Percentiles rank a stretch among this genome's conserved stretches.
Conservation (phyloP, 495 filamentous ascomycete genomes). For the Pyrenula massariospora region DNA sequence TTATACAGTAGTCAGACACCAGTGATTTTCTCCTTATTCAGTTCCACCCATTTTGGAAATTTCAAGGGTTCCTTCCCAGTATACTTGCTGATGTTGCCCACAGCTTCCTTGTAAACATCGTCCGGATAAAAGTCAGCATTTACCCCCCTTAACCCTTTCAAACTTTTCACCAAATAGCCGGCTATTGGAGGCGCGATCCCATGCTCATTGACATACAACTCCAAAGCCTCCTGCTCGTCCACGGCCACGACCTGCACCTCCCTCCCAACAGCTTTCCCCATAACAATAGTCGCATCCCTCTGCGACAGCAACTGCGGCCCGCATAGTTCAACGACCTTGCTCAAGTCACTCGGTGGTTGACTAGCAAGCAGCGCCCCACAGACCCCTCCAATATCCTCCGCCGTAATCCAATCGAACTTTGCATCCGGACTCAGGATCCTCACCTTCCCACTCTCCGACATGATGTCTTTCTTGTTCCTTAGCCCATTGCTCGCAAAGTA, state of each 20-base stretch:
- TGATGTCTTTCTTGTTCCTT: background rate
- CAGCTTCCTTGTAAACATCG: background rate
- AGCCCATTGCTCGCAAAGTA: background rate
- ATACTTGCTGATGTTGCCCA: conserved; percentile 7
- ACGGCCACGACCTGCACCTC: conserved; percentile 4
- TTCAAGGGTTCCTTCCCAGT: conserved; percentile 19
- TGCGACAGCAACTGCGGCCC: background rate
- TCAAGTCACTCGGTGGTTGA: background rate
- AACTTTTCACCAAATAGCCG: conserved; percentile 1
- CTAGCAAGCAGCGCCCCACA: background rate
- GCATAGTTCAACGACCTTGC: background rate
- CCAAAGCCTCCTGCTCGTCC: conserved; percentile 2
- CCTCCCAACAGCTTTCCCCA: conserved; percentile 3
- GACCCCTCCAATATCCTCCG: background rate
- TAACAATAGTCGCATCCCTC: conserved; percentile 2
- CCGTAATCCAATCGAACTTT: background rate
- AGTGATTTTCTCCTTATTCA: conserved; percentile 1
- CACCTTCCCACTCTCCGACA: background rate
- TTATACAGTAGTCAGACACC: background rate
- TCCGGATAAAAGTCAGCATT: background rate
- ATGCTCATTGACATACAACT: background rate
- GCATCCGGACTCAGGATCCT: background rate
- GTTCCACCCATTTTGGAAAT: conserved; percentile 37
- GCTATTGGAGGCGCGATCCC: conserved; percentile 1
- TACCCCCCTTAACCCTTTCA: background rate